Evolutionary conservation across 768 basidiomycete species (phyloP).

Genomic region (Leccinum uliginosum): DNA sequence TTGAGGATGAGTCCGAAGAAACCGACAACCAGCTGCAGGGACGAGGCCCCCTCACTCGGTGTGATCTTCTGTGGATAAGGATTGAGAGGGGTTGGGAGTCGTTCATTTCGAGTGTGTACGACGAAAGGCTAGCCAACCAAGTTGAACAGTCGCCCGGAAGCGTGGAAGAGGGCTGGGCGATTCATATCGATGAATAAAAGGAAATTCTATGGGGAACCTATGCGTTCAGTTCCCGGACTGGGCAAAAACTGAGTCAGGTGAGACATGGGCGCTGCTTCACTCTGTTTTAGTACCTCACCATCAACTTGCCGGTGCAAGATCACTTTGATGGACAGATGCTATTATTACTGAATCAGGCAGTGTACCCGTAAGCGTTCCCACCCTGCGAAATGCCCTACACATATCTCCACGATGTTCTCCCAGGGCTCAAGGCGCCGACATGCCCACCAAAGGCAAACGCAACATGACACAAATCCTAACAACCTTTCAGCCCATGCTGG

Average conservation of each 20-base stretch:
- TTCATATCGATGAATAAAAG: conserved; percentile 22
- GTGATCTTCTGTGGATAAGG: conserved; percentile 7
- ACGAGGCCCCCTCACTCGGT: conserved; percentile 27
- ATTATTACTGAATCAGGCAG: background rate
- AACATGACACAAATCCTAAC: background rate
- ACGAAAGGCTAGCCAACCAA: background rate
- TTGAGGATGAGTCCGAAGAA: conserved; percentile 11
- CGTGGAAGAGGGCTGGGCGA: conserved; percentile 4
- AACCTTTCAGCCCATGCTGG: background rate
- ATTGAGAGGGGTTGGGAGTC: conserved; percentile 4
- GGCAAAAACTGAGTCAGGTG: conserved; percentile 1
- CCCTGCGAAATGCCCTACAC: background rate
- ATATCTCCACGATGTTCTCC: background rate
- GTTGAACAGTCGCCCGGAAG: background rate
- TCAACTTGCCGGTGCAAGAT: conserved; percentile 13
- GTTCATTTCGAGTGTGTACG: conserved; percentile 10
- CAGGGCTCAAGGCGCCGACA: background rate
- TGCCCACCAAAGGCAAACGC: background rate
- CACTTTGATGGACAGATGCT: background rate
- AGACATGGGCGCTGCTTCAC: conserved; percentile 11
- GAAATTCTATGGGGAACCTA: background rate
- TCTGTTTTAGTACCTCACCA: conserved; percentile 13
- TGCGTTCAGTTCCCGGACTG: conserved; percentile 1
- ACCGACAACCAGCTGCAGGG: conserved; percentile 25
- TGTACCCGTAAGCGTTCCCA: background rate